phyloP scores from a whole-genome alignment of 176 grass and related monocot genomes.

The Coix lacrymajobi region DNA sequence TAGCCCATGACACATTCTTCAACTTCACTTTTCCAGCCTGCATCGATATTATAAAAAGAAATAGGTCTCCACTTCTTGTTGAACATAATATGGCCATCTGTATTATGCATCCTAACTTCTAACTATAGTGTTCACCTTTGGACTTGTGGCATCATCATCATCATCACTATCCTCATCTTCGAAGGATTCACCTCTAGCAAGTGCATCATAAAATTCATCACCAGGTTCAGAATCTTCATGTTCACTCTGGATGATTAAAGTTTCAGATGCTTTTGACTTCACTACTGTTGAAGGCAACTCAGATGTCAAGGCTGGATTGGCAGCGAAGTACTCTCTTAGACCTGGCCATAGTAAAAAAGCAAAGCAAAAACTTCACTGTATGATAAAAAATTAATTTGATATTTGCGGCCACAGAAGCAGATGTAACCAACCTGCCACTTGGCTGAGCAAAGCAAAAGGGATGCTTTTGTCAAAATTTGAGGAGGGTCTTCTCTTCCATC shows the following conservation, averaged over 20 bases:
- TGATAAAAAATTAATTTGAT: constrained; percentile 19
- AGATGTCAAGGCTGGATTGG: constrained; percentile 65
- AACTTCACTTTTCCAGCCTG: constrained; percentile 80
- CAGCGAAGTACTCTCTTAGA: constrained; percentile 88
- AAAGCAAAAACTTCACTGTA: constrained; percentile 8
- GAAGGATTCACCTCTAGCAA: constrained; percentile 59
- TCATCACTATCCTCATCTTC: constrained; percentile 83
- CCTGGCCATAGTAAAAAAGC: constrained; percentile 39
- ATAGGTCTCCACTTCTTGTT: background rate
- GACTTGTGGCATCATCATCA: constrained; percentile 31
- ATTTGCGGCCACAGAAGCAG: constrained; percentile 6
- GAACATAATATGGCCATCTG: background rate
- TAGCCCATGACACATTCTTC: constrained; percentile 95
- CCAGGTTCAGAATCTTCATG: constrained; percentile 59
- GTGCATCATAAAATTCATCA: constrained; percentile 96
- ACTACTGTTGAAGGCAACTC: constrained; percentile 55
- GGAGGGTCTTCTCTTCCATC: constrained; percentile 59
- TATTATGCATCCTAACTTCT: background rate
- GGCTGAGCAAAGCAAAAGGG: constrained; percentile 82
- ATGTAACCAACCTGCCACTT: constrained; percentile 80
- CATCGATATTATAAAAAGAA: constrained; percentile 22
- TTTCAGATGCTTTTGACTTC: constrained; percentile 44
- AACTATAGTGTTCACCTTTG: constrained; percentile 42
- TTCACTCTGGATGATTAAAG: constrained; percentile 50
- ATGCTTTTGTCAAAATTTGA: constrained; percentile 81